Base-by-base conservation (phyloP, 202 grass and related monocot genomes). In the Miscanthus sacchariflorus region DNA sequence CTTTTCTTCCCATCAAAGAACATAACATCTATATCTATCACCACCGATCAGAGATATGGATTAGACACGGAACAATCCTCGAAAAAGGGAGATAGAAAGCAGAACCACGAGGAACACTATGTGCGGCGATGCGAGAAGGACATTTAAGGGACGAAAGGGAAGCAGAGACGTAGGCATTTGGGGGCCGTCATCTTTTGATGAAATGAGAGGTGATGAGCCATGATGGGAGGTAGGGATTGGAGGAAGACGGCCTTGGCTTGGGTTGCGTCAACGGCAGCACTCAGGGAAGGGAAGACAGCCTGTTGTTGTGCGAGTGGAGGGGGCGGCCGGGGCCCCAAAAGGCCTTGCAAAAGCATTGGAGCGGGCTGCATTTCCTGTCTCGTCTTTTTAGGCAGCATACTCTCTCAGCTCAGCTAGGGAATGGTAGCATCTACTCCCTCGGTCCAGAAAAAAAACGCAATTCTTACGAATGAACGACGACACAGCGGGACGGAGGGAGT, bases 201-300 rank as follows among this genome's bases (percentile, higher is more conserved):
- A 21, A 52, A 44, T 80, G 45, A 80, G 67, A 83, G 25, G 79
- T 80, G 85, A 85, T 75, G 15, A 86, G 71, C 73, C 83, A 84
- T 86, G 92, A 91, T 90, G 70, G 24, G 50, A 14, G 40, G 63
- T 21, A 46, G 59, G 30, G 64, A 67, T 77, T 58, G 12, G 59
- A 48, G 74, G 68, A 63, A 81, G 40, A 92, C 81, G 77, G 36
- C 35, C 83, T 54, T 65, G 52, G 52, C 13, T 50, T 5, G 45
- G 12, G 23, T 13, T 68, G 68, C 79, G 92, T 97, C 90, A 94
- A 93, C 86, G 83, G 77, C 76, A 88, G 87, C 92, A 94, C 90
- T 88, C 78, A 87, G 86, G 77, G 58, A 28, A 73, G 48, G 77
- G 58, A 28, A 73, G 48, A 87, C 50, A 76, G 19, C 25, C 27